These are phyloP conservation scores for Jacaranda copaia DNA, from an alignment of 257 asterid species.

Conservation along the genomic window DNA sequence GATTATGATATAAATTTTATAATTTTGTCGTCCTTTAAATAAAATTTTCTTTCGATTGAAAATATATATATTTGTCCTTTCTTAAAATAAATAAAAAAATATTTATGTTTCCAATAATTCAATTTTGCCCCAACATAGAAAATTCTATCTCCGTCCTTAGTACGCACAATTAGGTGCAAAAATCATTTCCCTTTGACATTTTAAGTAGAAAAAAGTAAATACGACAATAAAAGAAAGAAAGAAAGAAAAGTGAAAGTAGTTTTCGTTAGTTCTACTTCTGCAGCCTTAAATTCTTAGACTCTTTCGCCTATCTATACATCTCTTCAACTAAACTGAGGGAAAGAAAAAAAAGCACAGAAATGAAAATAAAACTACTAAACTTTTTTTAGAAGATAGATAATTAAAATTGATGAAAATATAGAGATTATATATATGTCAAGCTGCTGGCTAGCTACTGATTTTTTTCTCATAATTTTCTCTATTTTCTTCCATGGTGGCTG, in stretches of 20 bases:
- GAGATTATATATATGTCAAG: constrained; percentile 29
- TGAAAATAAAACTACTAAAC: constrained; percentile 30
- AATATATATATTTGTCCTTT: no score
- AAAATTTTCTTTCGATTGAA: no score
- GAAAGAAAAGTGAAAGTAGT: not conserved
- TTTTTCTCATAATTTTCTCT: no score
- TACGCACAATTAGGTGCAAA: no score
- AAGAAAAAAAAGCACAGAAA: not conserved
- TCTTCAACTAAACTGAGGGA: constrained; percentile 20
- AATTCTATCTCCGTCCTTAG: no score
- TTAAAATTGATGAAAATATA: constrained; percentile 20
- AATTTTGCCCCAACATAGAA: no score
- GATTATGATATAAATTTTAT: no score
- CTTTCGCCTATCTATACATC: constrained; percentile 46
- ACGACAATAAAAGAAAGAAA: not conserved
- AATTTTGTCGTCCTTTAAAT: no score
- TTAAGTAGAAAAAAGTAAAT: not conserved
- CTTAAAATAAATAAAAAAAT: no score
- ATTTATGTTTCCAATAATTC: no score
- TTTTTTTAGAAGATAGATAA: not conserved
- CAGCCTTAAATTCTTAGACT: constrained; percentile 28
- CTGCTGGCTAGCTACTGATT: not conserved
- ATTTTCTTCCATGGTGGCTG: no score
- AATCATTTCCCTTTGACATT: no score
- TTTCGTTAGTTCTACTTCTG: constrained; percentile 39